Base-by-base conservation (phyloP, 2,329 filamentous ascomycete genomes). In the Didymellaceae sp. region DNA sequence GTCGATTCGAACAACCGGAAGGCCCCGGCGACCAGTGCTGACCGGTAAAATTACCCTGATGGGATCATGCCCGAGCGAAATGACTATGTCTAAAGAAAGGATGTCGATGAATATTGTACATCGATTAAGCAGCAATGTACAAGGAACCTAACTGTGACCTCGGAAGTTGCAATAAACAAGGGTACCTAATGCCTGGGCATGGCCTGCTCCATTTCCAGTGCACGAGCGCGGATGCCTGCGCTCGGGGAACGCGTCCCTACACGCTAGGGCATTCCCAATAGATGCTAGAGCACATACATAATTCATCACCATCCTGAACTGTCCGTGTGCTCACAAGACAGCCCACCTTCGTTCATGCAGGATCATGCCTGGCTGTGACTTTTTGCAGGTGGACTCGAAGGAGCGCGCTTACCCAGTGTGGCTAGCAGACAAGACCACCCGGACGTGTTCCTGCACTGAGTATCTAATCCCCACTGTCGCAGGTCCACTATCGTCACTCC, bases 361-460 rank as follows among this genome's bases (percentile, higher is more conserved):
- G 42, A 52, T 42, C 31, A 21, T 42, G 43, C 39, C 32, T 32
- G n/a, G 43, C 43, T 24, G 50, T 24, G 8, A 26, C 28, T 31
- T 41, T 8, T 18, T 13, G n/a, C n/a, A n/a, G n/a, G n/a, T n/a
- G n/a, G 32, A 18, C 24, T 42, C 28, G 14, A 43, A 21, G 17
- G 7, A 44, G 5, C 24, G 6, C 35, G 20, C 47, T 52, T 46
- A 11, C 48, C 17, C 11, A 4, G 24, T 17, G 11, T 4, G 21
- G 37, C 28, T 46, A 52, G 32, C 5, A 3, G 1, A 10, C 16
- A 7, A 21, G n/a, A 24, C 9, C 22, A 26, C 14, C 20, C 45
- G 51, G 51, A 54, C 45, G 20, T 49, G 40, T 45, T 50, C 37
- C 54, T 45, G 38, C 50, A 50, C 42, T 34, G 18, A 45, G 50